Base-by-base conservation (phyloP, 148 eudicot species). In the Nepenthes mirabilis region DNA sequence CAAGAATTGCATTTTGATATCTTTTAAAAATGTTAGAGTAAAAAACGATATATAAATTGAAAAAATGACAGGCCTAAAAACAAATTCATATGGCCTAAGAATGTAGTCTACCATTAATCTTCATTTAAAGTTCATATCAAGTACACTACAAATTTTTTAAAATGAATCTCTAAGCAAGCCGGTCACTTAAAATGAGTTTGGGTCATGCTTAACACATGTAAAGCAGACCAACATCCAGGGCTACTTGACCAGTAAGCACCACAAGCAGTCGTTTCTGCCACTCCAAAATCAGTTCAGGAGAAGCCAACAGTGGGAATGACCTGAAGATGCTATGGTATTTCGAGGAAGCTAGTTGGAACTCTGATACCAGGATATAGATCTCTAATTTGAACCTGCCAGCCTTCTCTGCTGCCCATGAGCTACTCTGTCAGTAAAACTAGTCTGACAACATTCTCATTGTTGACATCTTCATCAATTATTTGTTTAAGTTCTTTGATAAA, bases 311-410 rank as follows among this genome's bases (percentile, higher is more conserved):
- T 23, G 13, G 97, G 95, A 65, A 74, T 63, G 65, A 93, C 97
- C 67, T 88, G 97, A 71, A 93, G 95, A 52, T 90, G 77, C 83
- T 89, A 73, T 23, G 97, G 99, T 52, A 93, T 75, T 60, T 97
- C 99, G n/a, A 97, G 99, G 65, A 84, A 86, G 82, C 99, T 88
- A 43, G 84, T 70, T 1, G 95, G 84, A 60, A 80, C 77, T 61
- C 89, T 93, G 51, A 93, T 89, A 52, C 99, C 90, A 62, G 97
- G 91, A 65, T 93, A 89, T 43, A 93, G 69, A 50, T 97, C 99
- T 57, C 99, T 96, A 60, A 93, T 86, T 71, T 93, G 97, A 72
- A 86, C 99, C 70, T 93, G 99, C 99, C 99, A 93, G 47, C 99
- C 99, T 55, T 96, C 99, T 9, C 99, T 96, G 36, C 96, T 93